Percentiles rank a stretch among this genome's conserved stretches.
These are phyloP conservation scores for Vararia minispora DNA, from an alignment of 768 basidiomycete genomes.

Conservation along the genomic window DNA sequence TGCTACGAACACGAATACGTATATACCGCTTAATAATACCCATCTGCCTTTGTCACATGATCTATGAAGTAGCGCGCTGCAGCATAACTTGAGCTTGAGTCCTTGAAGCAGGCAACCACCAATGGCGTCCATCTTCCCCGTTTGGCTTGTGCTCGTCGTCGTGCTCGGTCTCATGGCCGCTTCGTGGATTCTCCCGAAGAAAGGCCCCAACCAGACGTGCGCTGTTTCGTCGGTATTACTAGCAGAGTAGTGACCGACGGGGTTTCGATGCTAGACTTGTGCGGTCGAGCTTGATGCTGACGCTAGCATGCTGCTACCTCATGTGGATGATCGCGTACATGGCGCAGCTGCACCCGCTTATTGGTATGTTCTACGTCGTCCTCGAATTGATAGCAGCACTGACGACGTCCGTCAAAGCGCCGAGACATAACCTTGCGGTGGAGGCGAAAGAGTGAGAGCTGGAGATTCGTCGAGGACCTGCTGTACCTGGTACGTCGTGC, in stretches of 20 bases:
- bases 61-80: not conserved
- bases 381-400: not conserved
- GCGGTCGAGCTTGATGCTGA: constrained; percentile 69
- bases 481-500: too few relatives aligned
- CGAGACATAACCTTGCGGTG: constrained; percentile 14
- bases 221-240: constrained; percentile 16
- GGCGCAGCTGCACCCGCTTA: constrained; percentile 85
- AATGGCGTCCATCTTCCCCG: constrained; percentile 65
- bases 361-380: constrained; percentile 38
- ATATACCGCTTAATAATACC: too few relatives aligned
- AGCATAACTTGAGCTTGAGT: too few relatives aligned
- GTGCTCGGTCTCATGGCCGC: constrained; percentile 52
- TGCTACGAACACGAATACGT: not conserved
- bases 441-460: constrained; percentile 4
- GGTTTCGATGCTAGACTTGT: constrained; percentile 46
- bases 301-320: constrained; percentile 77
- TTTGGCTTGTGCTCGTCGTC: constrained; percentile 55
- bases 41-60: not conserved
- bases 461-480: constrained; percentile 2
- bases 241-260: not conserved
- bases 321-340: constrained; percentile 98
- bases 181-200: constrained; percentile 63
- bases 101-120: not conserved
- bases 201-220: constrained; percentile 86
- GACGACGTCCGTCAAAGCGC: not conserved